Conservation (phyloP, 352 stramenopile genomes). For the Phytophthora fragariae region DNA sequence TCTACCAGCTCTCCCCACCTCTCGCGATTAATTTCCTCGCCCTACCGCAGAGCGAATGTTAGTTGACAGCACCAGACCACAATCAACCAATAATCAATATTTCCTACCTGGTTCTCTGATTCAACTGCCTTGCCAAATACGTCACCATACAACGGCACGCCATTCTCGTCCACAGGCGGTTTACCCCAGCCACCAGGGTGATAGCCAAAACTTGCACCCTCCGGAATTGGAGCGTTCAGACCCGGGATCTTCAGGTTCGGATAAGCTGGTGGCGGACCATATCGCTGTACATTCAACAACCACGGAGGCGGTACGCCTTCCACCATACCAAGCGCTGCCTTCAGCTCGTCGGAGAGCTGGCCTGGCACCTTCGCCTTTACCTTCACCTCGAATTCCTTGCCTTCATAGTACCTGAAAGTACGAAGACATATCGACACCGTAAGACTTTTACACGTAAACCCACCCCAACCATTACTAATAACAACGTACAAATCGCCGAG, state of each 20-base stretch:
- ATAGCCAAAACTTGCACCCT: constrained; percentile 95
- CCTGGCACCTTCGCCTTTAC: constrained; percentile 92
- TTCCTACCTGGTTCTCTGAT: constrained; percentile 36
- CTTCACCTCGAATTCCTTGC: constrained; percentile 96
- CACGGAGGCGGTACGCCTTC: constrained; percentile 95
- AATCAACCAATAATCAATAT: background rate
- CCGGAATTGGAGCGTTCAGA: constrained; percentile 96
- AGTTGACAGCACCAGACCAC: background rate
- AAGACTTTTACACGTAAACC: background rate
- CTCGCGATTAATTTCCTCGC: constrained; percentile 62
- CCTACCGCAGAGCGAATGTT: constrained; percentile 28
- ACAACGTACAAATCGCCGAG: constrained; percentile 79
- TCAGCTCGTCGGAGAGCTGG: constrained; percentile 86
- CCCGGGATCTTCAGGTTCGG: constrained; percentile 97
- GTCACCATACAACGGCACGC: constrained; percentile 97
- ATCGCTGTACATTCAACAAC: constrained; percentile 99
- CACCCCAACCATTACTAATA: background rate
- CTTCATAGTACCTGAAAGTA: constrained; percentile 95
- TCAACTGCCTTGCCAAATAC: constrained; percentile 88
- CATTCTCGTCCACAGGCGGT: constrained; percentile 96
- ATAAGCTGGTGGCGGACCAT: constrained; percentile 97
- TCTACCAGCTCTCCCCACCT: constrained; percentile 80
- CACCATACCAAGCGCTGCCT: constrained; percentile 95
- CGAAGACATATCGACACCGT: constrained; percentile 3
- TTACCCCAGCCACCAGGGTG: constrained; percentile 98